A percentile compares a stretch with the other conserved stretches of the same genome.
Conservation (phyloP, 768 basidiomycete genomes). For the Chalciporus chontae region DNA sequence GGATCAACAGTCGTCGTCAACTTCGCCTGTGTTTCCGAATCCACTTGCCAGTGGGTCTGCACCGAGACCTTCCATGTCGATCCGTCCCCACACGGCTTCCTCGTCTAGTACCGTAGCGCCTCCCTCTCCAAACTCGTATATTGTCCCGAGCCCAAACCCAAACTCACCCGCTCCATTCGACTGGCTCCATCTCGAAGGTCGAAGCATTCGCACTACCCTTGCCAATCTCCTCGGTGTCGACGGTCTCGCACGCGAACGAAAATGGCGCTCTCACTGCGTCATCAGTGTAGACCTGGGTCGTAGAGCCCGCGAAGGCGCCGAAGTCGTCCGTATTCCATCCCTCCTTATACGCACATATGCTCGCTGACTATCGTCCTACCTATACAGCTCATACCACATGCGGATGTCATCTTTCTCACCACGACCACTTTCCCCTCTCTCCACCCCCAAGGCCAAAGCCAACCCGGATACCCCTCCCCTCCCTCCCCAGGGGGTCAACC, state of each 20-base stretch:
- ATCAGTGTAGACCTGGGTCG: conserved; percentile 79
- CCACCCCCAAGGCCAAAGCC: neutral
- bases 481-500: conserved; percentile 41
- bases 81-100: conserved; percentile 31
- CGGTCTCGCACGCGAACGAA: conserved; percentile 76
- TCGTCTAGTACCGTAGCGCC: conserved; percentile 19
- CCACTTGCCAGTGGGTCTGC: conserved; percentile 19
- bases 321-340: conserved; percentile 56
- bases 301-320: conserved; percentile 69
- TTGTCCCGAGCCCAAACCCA: conserved; percentile 37
- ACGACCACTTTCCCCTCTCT: conserved; percentile 25
- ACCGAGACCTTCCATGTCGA: conserved; percentile 33
- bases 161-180: conserved; percentile 77
- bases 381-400: conserved; percentile 72
- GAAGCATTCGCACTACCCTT: conserved; percentile 74
- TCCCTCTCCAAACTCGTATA: conserved; percentile 3
- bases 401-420: conserved; percentile 72
- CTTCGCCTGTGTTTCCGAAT: conserved; percentile 30
- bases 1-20: conserved; percentile 23
- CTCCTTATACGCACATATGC: neutral
- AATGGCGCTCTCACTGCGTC: conserved; percentile 79
- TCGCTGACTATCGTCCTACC: neutral
- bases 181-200: conserved; percentile 84
- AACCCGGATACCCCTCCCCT: conserved; percentile 28
- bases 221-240: conserved; percentile 77